These are phyloP conservation scores for Testicularia cyperi DNA, from an alignment of 1,284 basidiomycete species.

Conservation along the genomic window DNA sequence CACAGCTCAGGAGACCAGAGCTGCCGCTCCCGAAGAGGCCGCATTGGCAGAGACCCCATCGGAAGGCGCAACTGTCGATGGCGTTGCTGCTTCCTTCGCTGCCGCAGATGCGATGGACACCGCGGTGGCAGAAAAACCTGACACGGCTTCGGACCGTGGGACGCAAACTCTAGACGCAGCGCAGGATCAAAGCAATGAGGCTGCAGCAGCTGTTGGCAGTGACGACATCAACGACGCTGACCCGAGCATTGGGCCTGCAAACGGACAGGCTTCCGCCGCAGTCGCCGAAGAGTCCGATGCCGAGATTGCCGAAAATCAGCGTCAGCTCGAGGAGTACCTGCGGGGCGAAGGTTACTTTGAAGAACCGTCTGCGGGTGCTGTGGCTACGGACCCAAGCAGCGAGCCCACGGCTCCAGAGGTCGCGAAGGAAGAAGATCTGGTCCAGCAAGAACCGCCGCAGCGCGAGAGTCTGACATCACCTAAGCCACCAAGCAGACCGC, in stretches of 20 bases:
- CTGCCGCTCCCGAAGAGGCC: not conserved
- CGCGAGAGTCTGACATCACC: slow-evolving; percentile 10
- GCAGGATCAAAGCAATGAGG: too few relatives aligned
- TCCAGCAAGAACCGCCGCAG: too few relatives aligned
- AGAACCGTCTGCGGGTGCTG: slow-evolving; percentile 1
- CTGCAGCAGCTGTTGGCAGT: not conserved
- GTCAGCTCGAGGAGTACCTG: slow-evolving; percentile 40
- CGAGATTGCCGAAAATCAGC: slow-evolving; percentile 34
- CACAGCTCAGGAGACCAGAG: not conserved
- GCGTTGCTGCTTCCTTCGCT: not conserved
- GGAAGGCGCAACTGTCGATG: not conserved
- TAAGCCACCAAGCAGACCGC: slow-evolving; percentile 35
- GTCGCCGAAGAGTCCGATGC: slow-evolving; percentile 15
- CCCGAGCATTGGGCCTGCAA: too few relatives aligned
- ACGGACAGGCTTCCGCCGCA: not conserved
- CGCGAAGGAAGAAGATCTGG: too few relatives aligned
- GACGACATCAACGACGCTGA: not conserved
- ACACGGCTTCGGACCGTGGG: not conserved
- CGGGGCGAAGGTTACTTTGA: slow-evolving; percentile 38
- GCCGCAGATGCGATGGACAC: not conserved
- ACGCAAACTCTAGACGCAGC: too few relatives aligned
- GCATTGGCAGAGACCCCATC: not conserved
- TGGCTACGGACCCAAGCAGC: not conserved
- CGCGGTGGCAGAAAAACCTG: not conserved
- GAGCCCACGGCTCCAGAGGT: too few relatives aligned